phyloP scores from a whole-genome alignment of 371 early-diverging fungal genomes.

The Apophysomyces sp. region DNA sequence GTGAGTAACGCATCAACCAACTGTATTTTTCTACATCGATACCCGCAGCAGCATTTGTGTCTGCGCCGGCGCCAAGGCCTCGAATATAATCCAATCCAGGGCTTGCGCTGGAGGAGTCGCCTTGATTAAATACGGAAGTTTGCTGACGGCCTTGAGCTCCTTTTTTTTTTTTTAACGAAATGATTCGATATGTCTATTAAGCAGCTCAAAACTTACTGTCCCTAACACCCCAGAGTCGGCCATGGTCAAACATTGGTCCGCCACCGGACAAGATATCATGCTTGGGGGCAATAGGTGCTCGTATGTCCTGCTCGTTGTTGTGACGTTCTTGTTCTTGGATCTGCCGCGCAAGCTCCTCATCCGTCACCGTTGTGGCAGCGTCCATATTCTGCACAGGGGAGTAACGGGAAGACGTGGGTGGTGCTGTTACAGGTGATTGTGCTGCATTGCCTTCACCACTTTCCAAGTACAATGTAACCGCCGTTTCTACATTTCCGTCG shows the following conservation, averaged over 20 bases:
- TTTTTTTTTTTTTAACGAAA: neutral
- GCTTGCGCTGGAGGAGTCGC: constrained; percentile 41
- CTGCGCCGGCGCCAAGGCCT: constrained; percentile 9
- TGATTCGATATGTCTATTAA: neutral
- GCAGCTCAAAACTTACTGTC: neutral
- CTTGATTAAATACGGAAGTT: constrained; percentile 49
- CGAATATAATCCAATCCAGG: constrained; percentile 27
- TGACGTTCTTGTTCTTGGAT: constrained; percentile 43
- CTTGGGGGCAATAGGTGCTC: constrained; percentile 79
- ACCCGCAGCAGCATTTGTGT: constrained; percentile 6
- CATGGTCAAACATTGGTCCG: constrained; percentile 7
- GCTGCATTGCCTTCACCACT: constrained; percentile 20
- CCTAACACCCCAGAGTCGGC: constrained; percentile 3
- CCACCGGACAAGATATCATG: constrained; percentile 71
- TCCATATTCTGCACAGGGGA: neutral
- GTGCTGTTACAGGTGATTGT: neutral
- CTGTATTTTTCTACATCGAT: neutral
- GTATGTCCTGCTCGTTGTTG: constrained; percentile 38
- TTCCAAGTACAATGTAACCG: constrained; percentile 39
- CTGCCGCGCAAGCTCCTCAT: constrained; percentile 54
- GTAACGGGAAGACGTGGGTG: neutral
- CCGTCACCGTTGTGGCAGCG: constrained; percentile 25
- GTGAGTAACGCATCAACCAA: neutral
- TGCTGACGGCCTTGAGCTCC: constrained; percentile 3
- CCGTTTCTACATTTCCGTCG: constrained; percentile 42